Evolutionary conservation across 1,284 basidiomycete genomes (phyloP).

Genomic region (Coniophora puteana): DNA sequence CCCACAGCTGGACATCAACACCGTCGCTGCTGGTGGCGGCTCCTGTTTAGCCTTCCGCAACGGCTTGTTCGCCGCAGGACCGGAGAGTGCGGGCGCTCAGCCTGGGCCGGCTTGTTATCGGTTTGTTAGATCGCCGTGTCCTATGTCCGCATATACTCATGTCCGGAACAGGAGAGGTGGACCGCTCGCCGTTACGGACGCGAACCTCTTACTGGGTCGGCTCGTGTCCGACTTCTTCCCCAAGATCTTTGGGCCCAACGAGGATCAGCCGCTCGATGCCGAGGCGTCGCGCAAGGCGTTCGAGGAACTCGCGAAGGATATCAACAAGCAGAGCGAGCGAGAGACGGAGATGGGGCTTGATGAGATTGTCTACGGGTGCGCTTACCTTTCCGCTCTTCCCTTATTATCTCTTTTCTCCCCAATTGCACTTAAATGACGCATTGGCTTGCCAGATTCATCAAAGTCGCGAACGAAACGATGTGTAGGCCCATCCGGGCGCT

Average conservation of each 20-base stretch:
- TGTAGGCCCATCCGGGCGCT: constrained; percentile 88
- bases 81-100: constrained; percentile 69
- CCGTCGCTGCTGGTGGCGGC: constrained; percentile 76
- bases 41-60: constrained; percentile 39
- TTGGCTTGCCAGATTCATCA: too few relatives aligned
- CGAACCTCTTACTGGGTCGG: constrained; percentile 73
- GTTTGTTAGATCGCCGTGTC: constrained; percentile 25
- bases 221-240: constrained; percentile 69
- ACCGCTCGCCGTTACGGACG: constrained; percentile 71
- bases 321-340: constrained; percentile 45
- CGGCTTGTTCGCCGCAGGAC: constrained; percentile 66
- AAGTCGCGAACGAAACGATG: constrained; percentile 95
- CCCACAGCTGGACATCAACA: constrained; percentile 77
- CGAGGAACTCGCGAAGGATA: constrained; percentile 21
- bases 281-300: constrained; percentile 41
- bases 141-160: not conserved
- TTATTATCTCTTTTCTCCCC: not conserved
- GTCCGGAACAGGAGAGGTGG: constrained; percentile 55
- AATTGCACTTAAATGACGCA: constrained; percentile 29
- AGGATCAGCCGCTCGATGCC: constrained; percentile 65
- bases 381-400: constrained; percentile 8
- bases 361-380: constrained; percentile 84
- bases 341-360: constrained; percentile 66
- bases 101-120: constrained; percentile 73
- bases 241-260: constrained; percentile 75